Percentiles rank a stretch among this genome's conserved stretches.
These are phyloP conservation scores for Leccinum subrobustum DNA, from an alignment of 1,284 basidiomycete species.

Conservation along the genomic window DNA sequence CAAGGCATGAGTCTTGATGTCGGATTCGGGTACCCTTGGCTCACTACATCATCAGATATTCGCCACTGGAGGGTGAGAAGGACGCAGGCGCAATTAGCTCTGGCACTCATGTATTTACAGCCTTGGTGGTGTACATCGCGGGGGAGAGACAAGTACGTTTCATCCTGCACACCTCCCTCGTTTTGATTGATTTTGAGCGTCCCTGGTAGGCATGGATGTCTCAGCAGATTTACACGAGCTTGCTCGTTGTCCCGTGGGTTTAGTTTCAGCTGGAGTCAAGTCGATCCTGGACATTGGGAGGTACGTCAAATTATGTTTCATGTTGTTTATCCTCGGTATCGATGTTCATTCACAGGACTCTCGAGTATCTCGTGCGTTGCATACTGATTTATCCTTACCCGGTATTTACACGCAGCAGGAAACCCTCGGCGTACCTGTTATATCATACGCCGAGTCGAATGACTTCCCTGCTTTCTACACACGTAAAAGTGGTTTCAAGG, in stretches of 20 bases:
- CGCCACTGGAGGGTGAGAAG: constrained; percentile 72
- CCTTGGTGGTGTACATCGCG: constrained; percentile 91
- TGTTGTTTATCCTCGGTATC: constrained; percentile 3
- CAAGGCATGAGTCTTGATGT: constrained; percentile 45
- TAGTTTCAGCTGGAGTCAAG: constrained; percentile 94
- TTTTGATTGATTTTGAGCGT: background rate
- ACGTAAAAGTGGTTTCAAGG: constrained; percentile 80
- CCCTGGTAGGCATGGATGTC: constrained; percentile 80
- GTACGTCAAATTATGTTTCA: constrained; percentile 33
- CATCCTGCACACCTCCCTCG: background rate
- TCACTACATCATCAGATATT: constrained; percentile 53
- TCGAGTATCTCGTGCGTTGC: constrained; percentile 82
- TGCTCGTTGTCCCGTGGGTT: constrained; percentile 79
- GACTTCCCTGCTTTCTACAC: constrained; percentile 97
- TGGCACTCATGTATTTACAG: constrained; percentile 38
- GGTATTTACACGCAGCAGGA: constrained; percentile 53
- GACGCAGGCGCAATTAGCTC: background rate
- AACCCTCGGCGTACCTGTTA: constrained; percentile 92
- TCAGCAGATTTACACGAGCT: constrained; percentile 91
- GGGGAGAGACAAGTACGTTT: constrained; percentile 78
- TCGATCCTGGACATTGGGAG: constrained; percentile 93
- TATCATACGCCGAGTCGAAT: constrained; percentile 71
- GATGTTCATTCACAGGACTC: constrained; percentile 53
- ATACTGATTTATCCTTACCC: background rate
- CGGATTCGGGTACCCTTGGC: background rate